These are phyloP conservation scores for Metschnikowia lochheadii DNA, from an alignment of 805 yeast genomes.

Conservation along the genomic window DNA sequence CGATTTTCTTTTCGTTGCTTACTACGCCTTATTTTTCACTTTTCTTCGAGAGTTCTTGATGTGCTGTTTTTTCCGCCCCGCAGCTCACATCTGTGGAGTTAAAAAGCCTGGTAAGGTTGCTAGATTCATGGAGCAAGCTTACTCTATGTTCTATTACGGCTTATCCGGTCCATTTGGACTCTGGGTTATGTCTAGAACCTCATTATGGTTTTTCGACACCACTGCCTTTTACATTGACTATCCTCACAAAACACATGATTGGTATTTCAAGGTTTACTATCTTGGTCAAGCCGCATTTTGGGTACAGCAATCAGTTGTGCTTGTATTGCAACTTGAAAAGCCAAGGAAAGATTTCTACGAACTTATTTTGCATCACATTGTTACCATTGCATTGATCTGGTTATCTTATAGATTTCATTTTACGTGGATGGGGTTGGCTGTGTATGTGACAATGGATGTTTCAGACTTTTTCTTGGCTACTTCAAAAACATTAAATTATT, in stretches of 20 bases:
- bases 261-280: conserved; percentile 73
- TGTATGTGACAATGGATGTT: conserved; percentile 93
- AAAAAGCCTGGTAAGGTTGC: conserved; percentile 52
- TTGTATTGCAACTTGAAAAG: conserved; percentile 81
- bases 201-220: conserved; percentile 88
- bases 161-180: conserved; percentile 81
- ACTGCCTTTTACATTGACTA: conserved; percentile 70
- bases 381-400: conserved; percentile 84
- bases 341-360: conserved; percentile 94
- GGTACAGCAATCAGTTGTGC: conserved; percentile 90
- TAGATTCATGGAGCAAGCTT: conserved; percentile 92
- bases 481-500: conserved; percentile 83
- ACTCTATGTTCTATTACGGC: conserved; percentile 77
- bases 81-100: conserved; percentile 55
- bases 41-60: conserved; percentile 86
- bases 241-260: conserved; percentile 77
- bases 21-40: conserved; percentile 82
- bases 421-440: conserved; percentile 90
- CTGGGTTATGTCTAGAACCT: conserved; percentile 75
- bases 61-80: conserved; percentile 75
- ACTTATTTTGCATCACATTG: conserved; percentile 86
- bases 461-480: conserved; percentile 83
- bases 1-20: conserved; percentile 76
- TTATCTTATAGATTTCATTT: conserved; percentile 89
- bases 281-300: conserved; percentile 94